phyloP scores from a whole-genome alignment of 2,329 filamentous ascomycete species.

The Pseudocercospora crystallina region DNA sequence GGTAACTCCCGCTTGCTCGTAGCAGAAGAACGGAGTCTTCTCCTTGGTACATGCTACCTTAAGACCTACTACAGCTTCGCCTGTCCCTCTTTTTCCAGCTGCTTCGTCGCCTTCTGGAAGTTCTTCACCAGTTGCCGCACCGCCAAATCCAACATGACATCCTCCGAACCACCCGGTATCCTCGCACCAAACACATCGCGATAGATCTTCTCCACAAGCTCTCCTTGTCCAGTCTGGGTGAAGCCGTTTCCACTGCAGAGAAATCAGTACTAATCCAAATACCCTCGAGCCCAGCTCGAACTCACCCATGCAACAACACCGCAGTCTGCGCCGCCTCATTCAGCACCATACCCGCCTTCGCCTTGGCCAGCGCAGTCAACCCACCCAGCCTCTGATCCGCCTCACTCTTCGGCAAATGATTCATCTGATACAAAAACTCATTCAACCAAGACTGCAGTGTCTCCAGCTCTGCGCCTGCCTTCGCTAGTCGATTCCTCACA shows the following conservation, averaged over 20 bases:
- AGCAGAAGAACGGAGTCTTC: no score
- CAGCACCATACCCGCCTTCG: conserved; percentile 67
- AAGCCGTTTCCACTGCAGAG: conserved; percentile 60
- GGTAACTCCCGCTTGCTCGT: no score
- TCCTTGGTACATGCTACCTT: no score
- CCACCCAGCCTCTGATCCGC: conserved; percentile 66
- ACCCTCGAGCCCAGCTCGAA: conserved; percentile 29
- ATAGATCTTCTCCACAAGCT: conserved; percentile 64
- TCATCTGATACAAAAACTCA: conserved; percentile 66
- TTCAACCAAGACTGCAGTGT: conserved; percentile 71
- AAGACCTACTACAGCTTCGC: conserved; percentile 44
- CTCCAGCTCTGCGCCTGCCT: conserved; percentile 66
- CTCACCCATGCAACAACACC: conserved; percentile 61
- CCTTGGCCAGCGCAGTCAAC: conserved; percentile 70
- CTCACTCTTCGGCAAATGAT: conserved; percentile 55
- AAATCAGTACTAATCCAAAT: neutral
- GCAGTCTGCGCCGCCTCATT: conserved; percentile 69
- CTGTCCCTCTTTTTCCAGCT: conserved; percentile 44
- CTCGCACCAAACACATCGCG: conserved; percentile 16
- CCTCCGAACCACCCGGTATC: conserved; percentile 62
- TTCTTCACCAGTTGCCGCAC: conserved; percentile 69
- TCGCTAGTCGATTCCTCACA: conserved; percentile 67
- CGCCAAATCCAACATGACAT: conserved; percentile 67
- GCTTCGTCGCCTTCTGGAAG: conserved; percentile 58
- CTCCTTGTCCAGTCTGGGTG: conserved; percentile 67